Base-by-base conservation (phyloP, 164 flowering plant species). In the Piper longum region DNA sequence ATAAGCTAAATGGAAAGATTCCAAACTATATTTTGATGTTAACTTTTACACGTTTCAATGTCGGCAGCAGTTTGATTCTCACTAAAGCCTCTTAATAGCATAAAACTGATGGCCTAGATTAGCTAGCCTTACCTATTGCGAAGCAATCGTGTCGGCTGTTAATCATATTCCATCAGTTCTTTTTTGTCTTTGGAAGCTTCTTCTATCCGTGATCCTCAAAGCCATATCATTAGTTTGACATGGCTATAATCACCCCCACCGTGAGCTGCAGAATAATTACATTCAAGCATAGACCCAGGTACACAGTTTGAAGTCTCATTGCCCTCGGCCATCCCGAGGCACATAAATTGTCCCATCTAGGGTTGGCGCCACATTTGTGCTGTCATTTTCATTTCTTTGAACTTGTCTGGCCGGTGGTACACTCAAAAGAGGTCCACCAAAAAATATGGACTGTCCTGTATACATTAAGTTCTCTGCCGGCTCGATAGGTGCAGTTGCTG, bases 361-460 rank as follows among this genome's bases (percentile, higher is more conserved):
- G 42, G 73, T 79, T 26, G 80, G 81, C 76, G 86, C 80, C 12
- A 69, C 69, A 57, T 73, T 69, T 8, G 66, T 40, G 39, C 7
- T 72, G 59, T 60, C 76, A 61, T 62, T 68, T 48, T 78, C 86
- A 58, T 67, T 72, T 72, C 76, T 85, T 60, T 66, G 36, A 57
- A 69, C 66, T 52, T 85, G 85, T 59, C 74, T 76, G 7, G 40
- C 61, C 3, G 87, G 67, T 9, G 87, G 67, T 9, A 67, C 80
- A 58, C 79, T 79, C 71, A 89, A 70, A 56, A 85, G 84, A 1
- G 99, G 97, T 5, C 97, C 97, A 14, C 97, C 97, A 66, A 85
- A 93, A 84, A 90, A 93, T 59, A 93, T 90, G 16, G 91, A 85
- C 36, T 88, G 85, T 44, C 91, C 97, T 0, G 87, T 81, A 73